A percentile compares a stretch with the other conserved stretches of the same genome.
Evolutionary conservation across 495 filamentous ascomycete genomes (phyloP).

Genomic region (Jackrogersella multiformis): DNA sequence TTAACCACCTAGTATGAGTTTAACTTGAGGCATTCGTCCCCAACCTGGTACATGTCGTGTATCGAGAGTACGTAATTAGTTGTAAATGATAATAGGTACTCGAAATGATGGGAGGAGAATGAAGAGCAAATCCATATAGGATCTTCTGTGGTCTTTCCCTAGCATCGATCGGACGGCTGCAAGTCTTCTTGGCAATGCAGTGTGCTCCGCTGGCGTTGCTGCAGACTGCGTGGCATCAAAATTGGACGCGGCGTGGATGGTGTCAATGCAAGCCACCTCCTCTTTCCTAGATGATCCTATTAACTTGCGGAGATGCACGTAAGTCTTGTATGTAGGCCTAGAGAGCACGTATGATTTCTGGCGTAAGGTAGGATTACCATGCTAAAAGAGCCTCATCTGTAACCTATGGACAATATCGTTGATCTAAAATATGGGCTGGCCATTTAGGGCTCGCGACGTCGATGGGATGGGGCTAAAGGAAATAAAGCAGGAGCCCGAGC

Average conservation of each 20-base stretch:
- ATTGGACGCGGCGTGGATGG: conserved; percentile 21
- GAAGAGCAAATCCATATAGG: conserved; percentile 7
- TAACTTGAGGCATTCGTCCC: background rate
- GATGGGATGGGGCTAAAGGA: background rate
- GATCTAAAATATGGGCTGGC: background rate
- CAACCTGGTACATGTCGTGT: background rate
- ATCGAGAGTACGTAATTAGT: background rate
- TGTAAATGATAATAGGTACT: background rate
- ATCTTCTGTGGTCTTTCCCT: conserved; percentile 21
- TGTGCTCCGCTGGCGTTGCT: conserved; percentile 32
- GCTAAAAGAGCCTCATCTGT: conserved; percentile 37
- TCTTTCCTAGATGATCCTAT: conserved; percentile 14
- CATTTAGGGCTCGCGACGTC: background rate
- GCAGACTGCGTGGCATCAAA: conserved; percentile 38
- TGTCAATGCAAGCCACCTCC: conserved; percentile 37
- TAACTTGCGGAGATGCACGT: conserved; percentile 3
- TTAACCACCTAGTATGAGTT: background rate
- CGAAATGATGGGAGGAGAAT: background rate
- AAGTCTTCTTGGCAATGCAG: conserved; percentile 38
- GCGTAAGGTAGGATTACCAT: conserved; percentile 27
- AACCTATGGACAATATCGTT: background rate
- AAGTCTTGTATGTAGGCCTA: background rate
- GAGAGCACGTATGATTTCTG: conserved; percentile 13
- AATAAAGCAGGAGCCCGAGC: background rate
- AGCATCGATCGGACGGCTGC: conserved; percentile 37